Evolutionary conservation across 2,329 filamentous ascomycete genomes (phyloP).

Genomic region (Nakataea oryzae): DNA sequence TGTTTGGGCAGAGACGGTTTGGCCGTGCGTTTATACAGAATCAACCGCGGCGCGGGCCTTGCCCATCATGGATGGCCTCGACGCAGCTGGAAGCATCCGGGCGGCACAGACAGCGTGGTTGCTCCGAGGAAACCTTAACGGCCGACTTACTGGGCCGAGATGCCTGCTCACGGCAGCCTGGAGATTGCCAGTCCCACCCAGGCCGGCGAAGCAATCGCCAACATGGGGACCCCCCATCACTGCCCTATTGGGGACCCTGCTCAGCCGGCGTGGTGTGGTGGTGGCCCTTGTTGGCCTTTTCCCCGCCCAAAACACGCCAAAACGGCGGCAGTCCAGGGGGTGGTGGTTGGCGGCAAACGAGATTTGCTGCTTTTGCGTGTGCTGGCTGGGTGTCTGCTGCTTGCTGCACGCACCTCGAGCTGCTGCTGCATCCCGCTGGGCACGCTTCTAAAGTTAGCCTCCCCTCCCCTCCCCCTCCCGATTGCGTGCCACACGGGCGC

Average conservation of each 20-base stretch:
- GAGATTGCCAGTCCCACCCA: not conserved
- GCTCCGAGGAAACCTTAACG: no score
- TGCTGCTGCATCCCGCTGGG: no score
- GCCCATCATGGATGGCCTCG: not conserved
- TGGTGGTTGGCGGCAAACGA: not conserved
- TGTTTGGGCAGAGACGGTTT: not conserved
- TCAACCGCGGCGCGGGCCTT: not conserved
- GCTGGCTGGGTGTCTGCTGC: no score
- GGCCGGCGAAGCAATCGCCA: not conserved
- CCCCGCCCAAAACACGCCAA: not conserved
- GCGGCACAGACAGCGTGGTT: not conserved
- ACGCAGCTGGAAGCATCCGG: not conserved
- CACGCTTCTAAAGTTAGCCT: not conserved
- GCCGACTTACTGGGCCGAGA: not conserved
- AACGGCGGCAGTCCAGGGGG: not conserved
- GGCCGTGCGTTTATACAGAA: not conserved
- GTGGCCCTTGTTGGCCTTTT: no score
- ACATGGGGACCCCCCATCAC: not conserved
- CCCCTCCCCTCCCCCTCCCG: no score
- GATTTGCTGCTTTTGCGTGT: no score
- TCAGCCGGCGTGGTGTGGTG: not conserved
- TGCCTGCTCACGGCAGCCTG: not conserved
- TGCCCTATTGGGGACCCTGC: not conserved
- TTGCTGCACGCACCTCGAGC: no score
- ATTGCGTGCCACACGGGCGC: no score